Conservation (phyloP, 768 basidiomycete species). For the Coprinopsis marcescibilis region DNA sequence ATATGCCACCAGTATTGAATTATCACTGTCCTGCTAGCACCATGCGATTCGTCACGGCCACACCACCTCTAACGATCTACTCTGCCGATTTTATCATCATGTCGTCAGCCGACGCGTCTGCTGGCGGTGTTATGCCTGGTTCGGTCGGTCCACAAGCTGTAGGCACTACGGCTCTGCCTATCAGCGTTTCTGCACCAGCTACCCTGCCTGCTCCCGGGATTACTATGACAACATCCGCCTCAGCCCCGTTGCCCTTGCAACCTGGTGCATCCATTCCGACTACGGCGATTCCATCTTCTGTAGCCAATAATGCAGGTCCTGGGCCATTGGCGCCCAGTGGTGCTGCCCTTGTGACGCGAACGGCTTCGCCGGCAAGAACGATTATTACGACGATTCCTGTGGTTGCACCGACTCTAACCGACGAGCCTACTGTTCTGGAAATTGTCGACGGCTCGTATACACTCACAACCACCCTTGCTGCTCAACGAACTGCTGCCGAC, state of each 20-base stretch:
- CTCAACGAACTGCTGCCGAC: no score
- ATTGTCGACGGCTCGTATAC: not conserved
- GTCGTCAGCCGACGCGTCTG: constrained; percentile 14
- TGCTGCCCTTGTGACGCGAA: not conserved
- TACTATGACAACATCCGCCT: not conserved
- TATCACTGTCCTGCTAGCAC: constrained; percentile 18
- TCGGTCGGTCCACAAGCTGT: not conserved
- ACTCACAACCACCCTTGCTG: not conserved
- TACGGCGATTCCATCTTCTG: no score
- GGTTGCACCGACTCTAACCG: not conserved
- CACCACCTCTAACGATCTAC: constrained; percentile 33
- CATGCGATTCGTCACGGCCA: constrained; percentile 26
- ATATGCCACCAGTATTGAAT: not conserved
- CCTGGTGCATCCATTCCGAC: no score
- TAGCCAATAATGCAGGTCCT: no score
- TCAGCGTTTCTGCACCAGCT: not conserved
- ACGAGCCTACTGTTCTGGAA: not conserved
- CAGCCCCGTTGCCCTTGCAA: no score
- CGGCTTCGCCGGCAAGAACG: not conserved
- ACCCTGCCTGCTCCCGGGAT: not conserved
- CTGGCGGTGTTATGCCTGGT: not conserved
- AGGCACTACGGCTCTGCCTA: not conserved
- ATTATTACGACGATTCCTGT: not conserved
- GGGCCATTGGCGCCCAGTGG: no score
- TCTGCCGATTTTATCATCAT: constrained; percentile 47